These are phyloP conservation scores for Globomyces pollinis-pini DNA, from an alignment of 192 early-diverging fungal species.

Conservation along the genomic window DNA sequence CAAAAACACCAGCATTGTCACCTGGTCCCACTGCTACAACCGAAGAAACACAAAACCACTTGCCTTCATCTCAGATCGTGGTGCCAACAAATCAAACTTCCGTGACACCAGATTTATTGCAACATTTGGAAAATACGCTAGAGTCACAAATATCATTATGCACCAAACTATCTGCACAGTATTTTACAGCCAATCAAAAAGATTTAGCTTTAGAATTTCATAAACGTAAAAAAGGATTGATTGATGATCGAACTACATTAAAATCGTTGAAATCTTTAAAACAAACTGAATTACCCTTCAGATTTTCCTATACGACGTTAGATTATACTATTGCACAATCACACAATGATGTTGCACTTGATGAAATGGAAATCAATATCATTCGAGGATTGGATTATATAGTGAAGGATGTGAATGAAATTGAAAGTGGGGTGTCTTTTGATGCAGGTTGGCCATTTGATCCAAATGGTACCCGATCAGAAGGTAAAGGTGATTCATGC, in stretches of 20 bases:
- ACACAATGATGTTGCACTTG: constrained; percentile 47
- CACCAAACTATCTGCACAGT: constrained; percentile 29
- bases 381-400: constrained; percentile 48
- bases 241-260: constrained; percentile 46
- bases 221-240: constrained; percentile 50
- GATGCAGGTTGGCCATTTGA: constrained; percentile 72
- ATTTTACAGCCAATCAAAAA: constrained; percentile 42
- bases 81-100: background rate
- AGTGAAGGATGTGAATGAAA: constrained; percentile 45
- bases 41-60: background rate
- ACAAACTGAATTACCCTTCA: constrained; percentile 27
- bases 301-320: constrained; percentile 51
- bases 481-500: constrained; percentile 60
- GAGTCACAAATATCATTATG: constrained; percentile 49
- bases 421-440: constrained; percentile 61
- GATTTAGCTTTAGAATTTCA: constrained; percentile 43
- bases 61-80: background rate
- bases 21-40: background rate
- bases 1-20: constrained; percentile 8
- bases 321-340: constrained; percentile 43
- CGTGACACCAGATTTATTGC: constrained; percentile 26
- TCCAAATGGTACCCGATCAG: constrained; percentile 29
- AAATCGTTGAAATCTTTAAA: constrained; percentile 19
- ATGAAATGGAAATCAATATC: constrained; percentile 61
- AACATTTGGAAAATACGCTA: constrained; percentile 38